A percentile compares a stretch with the other conserved stretches of the same genome.
phyloP scores from a whole-genome alignment of 495 filamentous ascomycete genomes.

The Beverwykella pulmonaria region DNA sequence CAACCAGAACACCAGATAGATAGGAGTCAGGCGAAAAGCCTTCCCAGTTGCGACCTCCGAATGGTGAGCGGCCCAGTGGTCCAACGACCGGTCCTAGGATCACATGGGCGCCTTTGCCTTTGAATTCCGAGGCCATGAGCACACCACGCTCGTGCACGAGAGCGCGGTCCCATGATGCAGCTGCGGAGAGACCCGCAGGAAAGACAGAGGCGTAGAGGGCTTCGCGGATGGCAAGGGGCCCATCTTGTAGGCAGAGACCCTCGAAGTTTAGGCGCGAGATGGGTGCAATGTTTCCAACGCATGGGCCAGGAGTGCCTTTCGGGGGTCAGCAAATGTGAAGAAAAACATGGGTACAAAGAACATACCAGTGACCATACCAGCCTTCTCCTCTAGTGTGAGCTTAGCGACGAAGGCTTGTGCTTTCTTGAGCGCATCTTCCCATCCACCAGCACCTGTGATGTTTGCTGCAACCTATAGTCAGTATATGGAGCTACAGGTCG shows the following conservation, averaged over 20 bases:
- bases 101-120: slow-evolving; percentile 38
- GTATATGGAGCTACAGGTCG: neutral
- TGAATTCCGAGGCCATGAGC: slow-evolving; percentile 39
- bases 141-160: slow-evolving; percentile 33
- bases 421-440: slow-evolving; percentile 42
- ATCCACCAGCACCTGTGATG: slow-evolving; percentile 33
- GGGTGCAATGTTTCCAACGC: slow-evolving; percentile 56
- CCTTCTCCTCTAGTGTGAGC: slow-evolving; percentile 64
- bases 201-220: slow-evolving; percentile 62
- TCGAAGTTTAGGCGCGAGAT: slow-evolving; percentile 61
- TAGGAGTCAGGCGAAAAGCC: slow-evolving; percentile 47
- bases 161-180: slow-evolving; percentile 34
- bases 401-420: slow-evolving; percentile 57
- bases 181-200: slow-evolving; percentile 31
- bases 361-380: slow-evolving; percentile 53
- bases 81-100: slow-evolving; percentile 57
- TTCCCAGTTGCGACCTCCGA: slow-evolving; percentile 62
- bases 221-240: slow-evolving; percentile 61
- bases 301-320: slow-evolving; percentile 43
- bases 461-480: slow-evolving; percentile 49
- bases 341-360: neutral
- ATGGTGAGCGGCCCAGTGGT: slow-evolving; percentile 55
- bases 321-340: neutral
- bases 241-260: slow-evolving; percentile 67
- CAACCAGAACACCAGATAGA: slow-evolving; percentile 17